Base-by-base conservation (phyloP, 169 alveolate species). In the Perkinsus olseni region DNA sequence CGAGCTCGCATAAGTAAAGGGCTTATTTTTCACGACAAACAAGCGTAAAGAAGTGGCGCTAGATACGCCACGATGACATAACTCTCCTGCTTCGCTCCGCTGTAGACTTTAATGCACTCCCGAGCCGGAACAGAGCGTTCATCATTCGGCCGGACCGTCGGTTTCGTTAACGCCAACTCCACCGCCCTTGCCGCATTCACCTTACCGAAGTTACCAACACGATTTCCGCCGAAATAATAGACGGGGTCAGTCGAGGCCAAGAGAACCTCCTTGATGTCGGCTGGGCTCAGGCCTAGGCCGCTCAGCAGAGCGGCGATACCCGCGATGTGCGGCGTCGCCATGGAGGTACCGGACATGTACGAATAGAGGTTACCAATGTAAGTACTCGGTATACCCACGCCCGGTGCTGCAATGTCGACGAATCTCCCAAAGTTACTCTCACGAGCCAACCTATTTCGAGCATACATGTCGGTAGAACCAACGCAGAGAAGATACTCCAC, bases 371-470 rank as follows among this genome's bases (percentile, higher is more conserved):
- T 94, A 39, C 91, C 74, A 28, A 94, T 24, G 36, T 94, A 92
- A 24, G 95, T 94, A 36, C 94, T 92, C 37, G 93, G 48, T 4
- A 94, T 94, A 40, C 93, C 95, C 24, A 94, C 95, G 91, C 95
- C 95, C 21, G 95, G 95, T 48, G 95, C 95, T 28, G 95, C 95
- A 91, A 94, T 92, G 93, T 92, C 94, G 40, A 94, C 95, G 36
- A 93, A 92, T 74, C 94, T 74, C 11, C 95, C 95, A 74, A 92
- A 94, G 62, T 94, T 94, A 36, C 94, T 92, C 91, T 92, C 92
- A 74, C 91, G 62, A 1, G 94, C 94, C 37, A 94, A 91, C 45
- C 94, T 38, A 62, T 62, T 24, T 13, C 82, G 28, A 37, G 93
- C 95, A 48, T 94, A 39, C 4, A 92, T 74, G 38, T 94, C 95